Conservation (phyloP, 2,329 filamentous ascomycete species). For the Nigrograna mackinnonii region DNA sequence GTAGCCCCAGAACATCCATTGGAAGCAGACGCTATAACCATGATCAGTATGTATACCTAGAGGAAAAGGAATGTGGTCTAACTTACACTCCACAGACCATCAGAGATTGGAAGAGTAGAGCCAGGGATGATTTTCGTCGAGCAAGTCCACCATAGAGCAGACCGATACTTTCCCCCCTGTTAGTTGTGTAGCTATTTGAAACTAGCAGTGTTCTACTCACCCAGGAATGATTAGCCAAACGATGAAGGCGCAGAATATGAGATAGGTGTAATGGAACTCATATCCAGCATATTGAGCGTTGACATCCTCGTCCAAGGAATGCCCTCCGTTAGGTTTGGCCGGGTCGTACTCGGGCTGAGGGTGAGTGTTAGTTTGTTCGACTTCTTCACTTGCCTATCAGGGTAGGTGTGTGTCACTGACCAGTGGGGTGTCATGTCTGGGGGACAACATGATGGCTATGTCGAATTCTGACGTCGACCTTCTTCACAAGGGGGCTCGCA, state of each 20-base stretch:
- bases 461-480: slow-evolving; percentile 1
- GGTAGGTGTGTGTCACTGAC: not conserved
- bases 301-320: slow-evolving; percentile 57
- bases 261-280: slow-evolving; percentile 65
- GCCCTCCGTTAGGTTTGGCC: slow-evolving; percentile 56
- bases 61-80: not conserved
- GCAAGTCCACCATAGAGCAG: slow-evolving; percentile 67
- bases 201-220: too few species aligned
- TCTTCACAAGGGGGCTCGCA: not conserved
- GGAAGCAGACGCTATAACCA: slow-evolving; percentile 50
- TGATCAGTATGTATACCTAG: not conserved
- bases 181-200: not conserved
- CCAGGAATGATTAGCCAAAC: slow-evolving; percentile 71
- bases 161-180: slow-evolving; percentile 48
- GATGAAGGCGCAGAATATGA: slow-evolving; percentile 61
- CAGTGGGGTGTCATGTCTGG: not conserved
- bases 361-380: too few species aligned
- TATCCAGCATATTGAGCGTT: slow-evolving; percentile 62
- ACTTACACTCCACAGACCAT: slow-evolving; percentile 58
- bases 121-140: slow-evolving; percentile 63
- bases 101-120: slow-evolving; percentile 65
- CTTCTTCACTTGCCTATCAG: too few species aligned
- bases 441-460: not conserved
- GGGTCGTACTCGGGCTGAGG: slow-evolving; percentile 44
- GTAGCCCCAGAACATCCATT: slow-evolving; percentile 70